Evolutionary conservation across 805 yeast genomes (phyloP), one percentile per base, ranked within the genome.

Genomic region (Blastobotrys parvus): DNA sequence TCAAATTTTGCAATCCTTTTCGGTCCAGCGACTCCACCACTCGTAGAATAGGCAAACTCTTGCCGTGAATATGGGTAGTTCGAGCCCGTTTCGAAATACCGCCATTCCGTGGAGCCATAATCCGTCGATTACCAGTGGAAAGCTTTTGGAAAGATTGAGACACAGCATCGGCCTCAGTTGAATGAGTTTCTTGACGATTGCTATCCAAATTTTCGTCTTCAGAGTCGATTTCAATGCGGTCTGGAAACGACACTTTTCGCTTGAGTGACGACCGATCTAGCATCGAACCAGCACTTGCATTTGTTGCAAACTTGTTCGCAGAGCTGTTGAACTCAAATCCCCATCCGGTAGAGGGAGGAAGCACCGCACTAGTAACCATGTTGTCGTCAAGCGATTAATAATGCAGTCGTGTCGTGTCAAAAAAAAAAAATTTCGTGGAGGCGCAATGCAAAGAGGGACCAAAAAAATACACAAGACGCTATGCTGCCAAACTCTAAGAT

Each of bases 21-120:
- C 73, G 72, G 58, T 80, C 83, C 45, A 86, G 64, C 6, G 82
- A 75, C 58, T 86, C 92, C 17, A 86, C 68, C 21, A 82, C 61
- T 46, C 94, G 69, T 38, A 66, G 59, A 16, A 83, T 57, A 3
- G 92, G 83, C 41, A 85, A 69, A 10, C 69, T 70, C 47, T 76
- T 78, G 3, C 88, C 42, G 11, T 42, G 19, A 4, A 32, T 15
- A 16, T 86, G 29, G 19, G 27, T 39, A 25, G 30, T 25, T 19
- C 47, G 37, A 25, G 38, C 33, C 27, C 44, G 40, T 23, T 44
- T 43, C n/a, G 36, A 32, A 22, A 30, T 30, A 30, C 36, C 11
- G 11, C 29, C 29, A 25, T 20, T 29, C 23, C 47, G 43, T 10
- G 43, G 34, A 3, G 46, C 43, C 11, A 39, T 39, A 10, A 41